Conservation (phyloP, 306 rosid genomes). For the Corylus americana region DNA sequence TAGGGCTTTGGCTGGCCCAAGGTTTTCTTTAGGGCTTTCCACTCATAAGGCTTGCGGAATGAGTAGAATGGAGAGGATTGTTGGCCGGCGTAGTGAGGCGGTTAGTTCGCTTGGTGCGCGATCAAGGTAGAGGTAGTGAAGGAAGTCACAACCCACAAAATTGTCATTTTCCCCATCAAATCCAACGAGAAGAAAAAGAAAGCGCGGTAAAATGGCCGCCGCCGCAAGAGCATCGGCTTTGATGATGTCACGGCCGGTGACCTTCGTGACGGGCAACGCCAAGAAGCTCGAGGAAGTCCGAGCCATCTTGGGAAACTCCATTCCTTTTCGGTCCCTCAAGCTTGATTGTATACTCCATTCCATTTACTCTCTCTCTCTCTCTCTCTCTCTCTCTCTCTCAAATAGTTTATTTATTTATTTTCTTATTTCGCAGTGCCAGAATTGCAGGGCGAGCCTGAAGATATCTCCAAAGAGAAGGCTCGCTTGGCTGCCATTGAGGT, state of each 20-base stretch:
- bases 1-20: neutral
- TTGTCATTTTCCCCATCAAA: neutral
- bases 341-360: constrained; percentile 59
- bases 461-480: constrained; percentile 93
- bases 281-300: constrained; percentile 99
- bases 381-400: neutral
- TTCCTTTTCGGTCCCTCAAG: constrained; percentile 88
- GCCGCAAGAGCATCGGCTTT: constrained; percentile 51
- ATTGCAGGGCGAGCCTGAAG: constrained; percentile 97
- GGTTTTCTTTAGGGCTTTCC: neutral
- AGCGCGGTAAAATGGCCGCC: constrained; percentile 45
- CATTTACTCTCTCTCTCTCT: constrained; percentile 14
- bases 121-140: no score
- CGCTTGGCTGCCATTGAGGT: constrained; percentile 90
- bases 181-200: neutral
- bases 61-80: neutral
- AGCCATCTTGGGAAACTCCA: constrained; percentile 77
- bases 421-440: constrained; percentile 68
- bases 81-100: no score
- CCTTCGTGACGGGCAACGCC: constrained; percentile 94
- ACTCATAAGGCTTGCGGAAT: neutral
- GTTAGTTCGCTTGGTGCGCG: no score
- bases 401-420: neutral
- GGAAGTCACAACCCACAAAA: neutral
- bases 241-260: constrained; percentile 79